Conservation (phyloP, 2,329 filamentous ascomycete species). For the Mollisia scopiformis region DNA sequence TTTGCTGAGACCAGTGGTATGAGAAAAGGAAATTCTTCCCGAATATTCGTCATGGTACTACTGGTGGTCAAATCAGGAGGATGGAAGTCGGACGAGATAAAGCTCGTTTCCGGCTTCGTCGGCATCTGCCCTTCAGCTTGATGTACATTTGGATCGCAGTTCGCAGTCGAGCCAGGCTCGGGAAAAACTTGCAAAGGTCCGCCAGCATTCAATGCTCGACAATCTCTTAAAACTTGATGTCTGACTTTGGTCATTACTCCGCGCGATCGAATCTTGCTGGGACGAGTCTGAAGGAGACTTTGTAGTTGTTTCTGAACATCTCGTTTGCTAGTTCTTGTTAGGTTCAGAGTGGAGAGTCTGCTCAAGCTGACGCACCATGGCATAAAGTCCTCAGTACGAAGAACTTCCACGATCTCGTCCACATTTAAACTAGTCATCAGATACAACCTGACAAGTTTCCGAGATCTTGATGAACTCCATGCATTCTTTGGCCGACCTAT, state of each 20-base stretch:
- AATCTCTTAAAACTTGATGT: constrained; percentile 9
- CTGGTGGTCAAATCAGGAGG: too few relatives aligned
- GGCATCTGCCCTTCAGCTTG: too few relatives aligned
- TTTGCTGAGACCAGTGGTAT: too few relatives aligned
- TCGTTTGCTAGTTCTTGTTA: constrained; percentile 5
- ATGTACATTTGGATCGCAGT: too few relatives aligned
- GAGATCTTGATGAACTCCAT: constrained; percentile 13
- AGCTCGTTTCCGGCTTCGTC: too few relatives aligned
- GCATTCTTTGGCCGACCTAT: constrained; percentile 15
- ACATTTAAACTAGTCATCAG: constrained; percentile 13
- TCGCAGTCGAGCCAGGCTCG: too few relatives aligned
- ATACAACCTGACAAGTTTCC: constrained; percentile 14
- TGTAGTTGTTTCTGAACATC: constrained; percentile 15
- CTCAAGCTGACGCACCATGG: constrained; percentile 9
- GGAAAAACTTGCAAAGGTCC: too few relatives aligned
- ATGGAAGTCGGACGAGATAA: too few relatives aligned
- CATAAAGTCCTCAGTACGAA: constrained; percentile 7
- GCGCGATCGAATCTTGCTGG: constrained; percentile 5
- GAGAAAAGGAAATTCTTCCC: too few relatives aligned
- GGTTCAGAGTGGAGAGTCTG: too few relatives aligned
- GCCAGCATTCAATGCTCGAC: background rate
- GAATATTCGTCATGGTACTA: too few relatives aligned
- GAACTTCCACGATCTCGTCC: constrained; percentile 11
- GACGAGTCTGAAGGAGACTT: constrained; percentile 5
- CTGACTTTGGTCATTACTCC: constrained; percentile 4